Evolutionary conservation across 768 basidiomycete species (phyloP), one percentile per base, ranked within the genome.

Genomic region (Mycena alexandri): DNA sequence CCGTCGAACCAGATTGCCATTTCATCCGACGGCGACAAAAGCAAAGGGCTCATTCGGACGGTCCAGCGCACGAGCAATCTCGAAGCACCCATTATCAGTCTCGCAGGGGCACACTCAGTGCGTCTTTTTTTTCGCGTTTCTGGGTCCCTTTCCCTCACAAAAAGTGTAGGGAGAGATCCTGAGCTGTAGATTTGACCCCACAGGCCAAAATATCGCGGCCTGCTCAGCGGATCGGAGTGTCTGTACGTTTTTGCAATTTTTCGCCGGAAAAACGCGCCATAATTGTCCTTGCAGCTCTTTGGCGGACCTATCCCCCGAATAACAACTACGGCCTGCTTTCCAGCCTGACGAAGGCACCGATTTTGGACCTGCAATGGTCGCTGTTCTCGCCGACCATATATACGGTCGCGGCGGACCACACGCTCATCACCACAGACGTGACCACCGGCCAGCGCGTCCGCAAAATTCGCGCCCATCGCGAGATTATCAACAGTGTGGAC

Each of bases 41-140:
- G 85, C 78, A 93, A 93, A 75, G 93, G 90, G 22, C 87, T 96
- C 58, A 85, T 97, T 68, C 86, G 96, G 69, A 92, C 88, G 24
- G 88, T 99, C 29, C 93, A 94, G 77, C 86, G 98, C 51, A 99
- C 98, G n/a, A 95, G 93, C 79, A 91, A 87, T 71, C 86, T 99
- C 44, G 92, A 95, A 72, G 95, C 96, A 47, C 98, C 98, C 33
- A 99, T 99, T 74, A 89, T 99, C 74, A 93, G 93, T 73, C 82
- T 99, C 68, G 85, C 89, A 17, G 94, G 97, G 2, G 91, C 95
- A 6, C 95, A 98, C 80, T 86, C 89, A 54, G 93, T 96, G 79
- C 73, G 92, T 73, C 10, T 14, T 16, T 21, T 16, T 21, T 12
- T 12, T 24, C 61, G 12, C 25, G 16, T 50, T 29, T 22, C 46